Base-by-base conservation (phyloP, 441 rosid genomes). In the Aquilaria agallochum region DNA sequence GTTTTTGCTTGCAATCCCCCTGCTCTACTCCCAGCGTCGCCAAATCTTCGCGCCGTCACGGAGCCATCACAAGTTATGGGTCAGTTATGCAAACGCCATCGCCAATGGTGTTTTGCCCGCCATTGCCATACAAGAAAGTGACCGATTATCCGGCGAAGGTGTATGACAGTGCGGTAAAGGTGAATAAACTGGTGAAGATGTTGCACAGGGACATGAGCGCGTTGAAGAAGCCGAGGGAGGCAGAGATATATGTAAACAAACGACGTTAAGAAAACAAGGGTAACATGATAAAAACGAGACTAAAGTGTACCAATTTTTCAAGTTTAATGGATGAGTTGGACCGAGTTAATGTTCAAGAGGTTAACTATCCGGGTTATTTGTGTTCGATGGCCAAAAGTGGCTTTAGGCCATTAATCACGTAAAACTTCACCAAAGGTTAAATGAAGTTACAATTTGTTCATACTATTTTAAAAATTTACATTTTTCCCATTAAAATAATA, bases 11-110 rank as follows among this genome's bases (percentile, higher is more conserved):
- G 77, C 44, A 97, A 95, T 54, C 99, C 99, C 20, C 2, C 99
- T 97, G 11, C 83, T 95, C 8, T 95, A 85, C 70, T 84, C 99
- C 4, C 94, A 89, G 53, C 88, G 98, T 44, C 85, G 90, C 0
- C 85, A 87, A 15, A 76, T 60, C 61, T 83, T 83, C 7, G 58
- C 0, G 56, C 65, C 76, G 2, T 2, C 36, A 4, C 60, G 68
- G 9, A 51, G 31, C 27, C 58, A 48, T 0, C 95, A 7, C 96
- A 2, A 96, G 92, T 0, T 84, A 86, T 11, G 76, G 64, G 40
- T 58, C 70, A 46, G 58, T 59, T 20, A 76, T 55, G 64, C 40
- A 12, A 65, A 71, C 65, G 14, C 77, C 71, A 0, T 78, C 80
- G 31, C 73, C 61, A 0, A 67, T 84, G 61, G 69, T 78, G 4